Evolutionary conservation across 768 basidiomycete genomes (phyloP), one percentile per base, ranked within the genome.

Genomic region (Boletus sp.): DNA sequence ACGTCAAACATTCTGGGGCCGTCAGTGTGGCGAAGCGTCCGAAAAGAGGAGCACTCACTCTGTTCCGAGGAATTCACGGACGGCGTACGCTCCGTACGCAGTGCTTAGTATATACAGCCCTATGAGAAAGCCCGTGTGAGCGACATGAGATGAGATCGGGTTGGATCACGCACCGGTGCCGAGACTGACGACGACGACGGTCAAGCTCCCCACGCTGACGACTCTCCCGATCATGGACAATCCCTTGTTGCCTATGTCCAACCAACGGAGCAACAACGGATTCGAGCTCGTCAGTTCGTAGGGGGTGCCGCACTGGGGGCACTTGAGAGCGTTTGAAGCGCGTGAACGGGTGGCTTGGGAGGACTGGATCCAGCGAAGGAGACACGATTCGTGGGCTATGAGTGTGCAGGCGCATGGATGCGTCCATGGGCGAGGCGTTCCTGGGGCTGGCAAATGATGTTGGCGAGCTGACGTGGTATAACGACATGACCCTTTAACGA

Each of bases 361-460:
- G 17, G 86, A 78, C 57, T 84, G 81, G 39, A 92, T 89, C 90
- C 90, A 92, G 60, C 84, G 82, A 33, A 91, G 78, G 15, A 92
- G 81, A 72, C 90, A 92, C 0, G 82, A 74, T 67, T 92, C 88
- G 70, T 92, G 90, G 3, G 90, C 90, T 40, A 92, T 76, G 39
- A 92, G 80, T 0, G 90, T 90, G 65, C 90, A 92, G 47, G 75
- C 83, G 70, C 90, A 92, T 3, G 90, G 90, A 63, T 92, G 90
- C 0, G 84, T 85, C 89, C 90, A 92, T 52, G 75, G 69, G 36
- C 79, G 75, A 12, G 83, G 81, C 11, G 76, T 71, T 42, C 78
- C 78, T 44, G 75, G 75, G 39, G 69, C 79, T 83, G 57, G 18
- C 11, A 53, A 54, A 20, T 33, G 11, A 20, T 2, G 36, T 17